Percentiles rank a stretch among this genome's conserved stretches.
Evolutionary conservation across 768 basidiomycete species (phyloP).

Genomic region (Cystofilobasidium ferigula): DNA sequence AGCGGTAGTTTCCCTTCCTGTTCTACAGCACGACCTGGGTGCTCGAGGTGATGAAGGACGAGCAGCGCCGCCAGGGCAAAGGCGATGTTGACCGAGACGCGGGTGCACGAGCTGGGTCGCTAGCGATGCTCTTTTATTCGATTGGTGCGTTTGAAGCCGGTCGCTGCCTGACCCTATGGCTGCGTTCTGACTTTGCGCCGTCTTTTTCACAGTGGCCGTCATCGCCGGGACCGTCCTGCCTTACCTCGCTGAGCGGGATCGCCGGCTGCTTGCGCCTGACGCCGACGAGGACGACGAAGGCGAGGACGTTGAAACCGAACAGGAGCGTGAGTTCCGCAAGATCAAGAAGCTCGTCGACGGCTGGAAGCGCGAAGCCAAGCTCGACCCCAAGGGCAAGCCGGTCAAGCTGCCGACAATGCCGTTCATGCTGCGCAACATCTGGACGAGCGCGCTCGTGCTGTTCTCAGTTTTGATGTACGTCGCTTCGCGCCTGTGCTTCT

Average conservation of each 20-base stretch:
- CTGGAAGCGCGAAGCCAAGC: constrained; percentile 76
- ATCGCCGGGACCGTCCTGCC: constrained; percentile 70
- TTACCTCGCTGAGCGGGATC: constrained; percentile 67
- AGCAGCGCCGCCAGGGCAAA: constrained; percentile 38
- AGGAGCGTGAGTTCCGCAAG: constrained; percentile 60
- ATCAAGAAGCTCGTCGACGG: constrained; percentile 59
- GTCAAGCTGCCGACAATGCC: constrained; percentile 76
- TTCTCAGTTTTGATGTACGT: constrained; percentile 60
- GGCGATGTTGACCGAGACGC: constrained; percentile 52
- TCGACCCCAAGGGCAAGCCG: constrained; percentile 47
- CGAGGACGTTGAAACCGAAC: constrained; percentile 45
- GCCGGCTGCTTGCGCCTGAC: constrained; percentile 56
- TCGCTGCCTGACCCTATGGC: too few relatives aligned
- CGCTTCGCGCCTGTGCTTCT: neutral
- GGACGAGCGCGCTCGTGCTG: constrained; percentile 74
- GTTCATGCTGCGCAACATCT: constrained; percentile 82
- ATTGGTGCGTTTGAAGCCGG: too few relatives aligned
- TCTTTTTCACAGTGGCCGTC: constrained; percentile 60
- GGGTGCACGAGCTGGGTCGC: constrained; percentile 74
- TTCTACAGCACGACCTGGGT: constrained; percentile 92
- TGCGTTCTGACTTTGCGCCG: constrained; percentile 27
- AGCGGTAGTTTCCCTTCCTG: constrained; percentile 75
- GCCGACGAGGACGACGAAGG: constrained; percentile 41
- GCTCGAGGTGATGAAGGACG: constrained; percentile 83
- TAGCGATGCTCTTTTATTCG: constrained; percentile 83